A percentile compares a stretch with the other conserved stretches of the same genome.
phyloP scores from a whole-genome alignment of 441 rosid genomes.

The Croton setiger region DNA sequence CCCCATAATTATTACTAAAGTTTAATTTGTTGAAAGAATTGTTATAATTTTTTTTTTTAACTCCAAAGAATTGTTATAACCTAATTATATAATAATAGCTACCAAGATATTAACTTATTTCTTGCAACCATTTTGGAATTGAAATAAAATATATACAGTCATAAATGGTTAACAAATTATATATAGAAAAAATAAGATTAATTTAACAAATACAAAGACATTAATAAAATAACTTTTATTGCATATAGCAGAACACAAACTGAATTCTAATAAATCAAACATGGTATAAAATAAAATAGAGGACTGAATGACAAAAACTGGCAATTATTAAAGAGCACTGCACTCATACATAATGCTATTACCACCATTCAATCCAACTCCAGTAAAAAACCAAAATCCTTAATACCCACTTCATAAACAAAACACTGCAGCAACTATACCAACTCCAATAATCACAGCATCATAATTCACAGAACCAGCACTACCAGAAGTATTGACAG shows the following conservation, averaged over 20 bases:
- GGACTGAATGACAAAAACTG: neutral
- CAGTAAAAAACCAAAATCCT: neutral
- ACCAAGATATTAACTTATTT: too few relatives aligned
- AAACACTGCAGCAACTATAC: slow-evolving; percentile 21
- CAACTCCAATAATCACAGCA: slow-evolving; percentile 25
- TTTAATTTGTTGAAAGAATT: too few relatives aligned
- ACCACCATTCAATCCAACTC: slow-evolving; percentile 16
- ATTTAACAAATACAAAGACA: neutral
- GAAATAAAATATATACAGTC: too few relatives aligned
- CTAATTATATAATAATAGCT: too few relatives aligned
- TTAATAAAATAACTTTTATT: neutral
- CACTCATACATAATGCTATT: slow-evolving; percentile 12
- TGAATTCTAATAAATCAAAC: slow-evolving; percentile 3
- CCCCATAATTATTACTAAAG: too few relatives aligned
- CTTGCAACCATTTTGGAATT: too few relatives aligned
- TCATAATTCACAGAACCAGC: slow-evolving; percentile 21
- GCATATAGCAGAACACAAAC: slow-evolving; percentile 1
- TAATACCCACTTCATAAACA: slow-evolving; percentile 26
- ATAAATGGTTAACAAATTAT: too few relatives aligned
- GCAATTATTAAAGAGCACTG: slow-evolving; percentile 16
- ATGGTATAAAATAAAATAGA: neutral
- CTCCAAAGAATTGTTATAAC: too few relatives aligned
- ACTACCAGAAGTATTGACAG: slow-evolving; percentile 39
- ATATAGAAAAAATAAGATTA: too few relatives aligned
- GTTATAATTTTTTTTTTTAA: too few relatives aligned